These are phyloP conservation scores for Kwoniella sp. DNA, from an alignment of 768 basidiomycete genomes.

Conservation along the genomic window DNA sequence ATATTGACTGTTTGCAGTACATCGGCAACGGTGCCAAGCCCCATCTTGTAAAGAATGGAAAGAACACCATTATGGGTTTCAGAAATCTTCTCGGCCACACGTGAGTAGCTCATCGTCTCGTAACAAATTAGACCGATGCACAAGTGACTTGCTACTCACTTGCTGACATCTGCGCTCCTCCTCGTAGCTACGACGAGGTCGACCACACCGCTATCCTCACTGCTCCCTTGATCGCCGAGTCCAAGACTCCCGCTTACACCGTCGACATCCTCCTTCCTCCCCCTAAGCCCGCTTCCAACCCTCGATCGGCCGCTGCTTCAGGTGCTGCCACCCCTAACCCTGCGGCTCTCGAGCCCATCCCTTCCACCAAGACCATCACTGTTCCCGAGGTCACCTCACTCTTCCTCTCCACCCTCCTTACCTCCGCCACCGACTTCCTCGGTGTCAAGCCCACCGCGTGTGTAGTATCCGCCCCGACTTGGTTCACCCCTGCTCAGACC, in stretches of 20 bases:
- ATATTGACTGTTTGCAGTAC: conserved; percentile 63
- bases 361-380: conserved; percentile 70
- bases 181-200: conserved; percentile 49
- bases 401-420: conserved; percentile 79
- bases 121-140: too few relatives aligned
- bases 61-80: conserved; percentile 94
- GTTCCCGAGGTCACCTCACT: conserved; percentile 79
- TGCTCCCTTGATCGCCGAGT: conserved; percentile 68
- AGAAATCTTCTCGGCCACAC: conserved; percentile 89
- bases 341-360: conserved; percentile 60
- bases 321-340: conserved; percentile 60
- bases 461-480: conserved; percentile 78
- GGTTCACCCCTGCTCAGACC: conserved; percentile 70
- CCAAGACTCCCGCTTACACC: conserved; percentile 72
- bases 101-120: too few relatives aligned
- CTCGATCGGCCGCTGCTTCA: conserved; percentile 59
- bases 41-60: conserved; percentile 90
- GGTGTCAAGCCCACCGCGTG: conserved; percentile 72
- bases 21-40: conserved; percentile 92
- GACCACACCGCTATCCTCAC: conserved; percentile 58
- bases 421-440: conserved; percentile 88
- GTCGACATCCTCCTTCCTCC: conserved; percentile 78
- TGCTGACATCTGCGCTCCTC: conserved; percentile 4
- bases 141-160: too few relatives aligned
- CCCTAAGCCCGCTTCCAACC: conserved; percentile 58